These are phyloP conservation scores for Termitomyces sp. DNA, from an alignment of 768 basidiomycete genomes.

Conservation along the genomic window DNA sequence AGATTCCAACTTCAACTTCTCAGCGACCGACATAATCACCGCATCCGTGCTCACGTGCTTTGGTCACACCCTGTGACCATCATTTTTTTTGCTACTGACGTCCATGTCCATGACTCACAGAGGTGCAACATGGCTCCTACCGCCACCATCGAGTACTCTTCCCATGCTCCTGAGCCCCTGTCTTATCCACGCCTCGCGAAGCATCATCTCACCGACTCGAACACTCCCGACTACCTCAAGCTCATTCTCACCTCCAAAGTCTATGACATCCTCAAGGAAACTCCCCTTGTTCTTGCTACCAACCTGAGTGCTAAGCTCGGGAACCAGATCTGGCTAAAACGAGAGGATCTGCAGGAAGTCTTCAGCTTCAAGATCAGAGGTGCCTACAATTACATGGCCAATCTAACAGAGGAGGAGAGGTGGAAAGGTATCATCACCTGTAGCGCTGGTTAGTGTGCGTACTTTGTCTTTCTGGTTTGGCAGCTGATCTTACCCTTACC, in stretches of 20 bases:
- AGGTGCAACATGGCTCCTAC: slow-evolving; percentile 34
- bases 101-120: background rate
- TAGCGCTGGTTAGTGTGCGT: slow-evolving; percentile 89
- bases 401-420: slow-evolving; percentile 79
- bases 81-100: slow-evolving; percentile 4
- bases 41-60: slow-evolving; percentile 12
- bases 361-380: slow-evolving; percentile 99
- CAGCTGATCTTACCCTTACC: slow-evolving; percentile 8
- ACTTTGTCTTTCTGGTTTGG: slow-evolving; percentile 21
- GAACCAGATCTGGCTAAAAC: slow-evolving; percentile 93
- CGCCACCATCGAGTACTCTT: slow-evolving; percentile 66
- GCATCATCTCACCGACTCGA: slow-evolving; percentile 61
- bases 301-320: slow-evolving; percentile 87
- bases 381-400: slow-evolving; percentile 98
- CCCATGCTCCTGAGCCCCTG: slow-evolving; percentile 63
- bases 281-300: slow-evolving; percentile 83
- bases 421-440: slow-evolving; percentile 99
- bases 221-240: slow-evolving; percentile 83
- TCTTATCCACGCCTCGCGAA: slow-evolving; percentile 63
- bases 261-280: slow-evolving; percentile 86
- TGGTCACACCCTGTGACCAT: slow-evolving; percentile 8
- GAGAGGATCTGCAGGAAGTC: slow-evolving; percentile 95
- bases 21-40: slow-evolving; percentile 9
- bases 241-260: slow-evolving; percentile 89
- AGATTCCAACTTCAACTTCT: background rate